A percentile compares a stretch with the other conserved stretches of the same genome.
phyloP scores from a whole-genome alignment of 192 early-diverging fungal species.

The Obelidium mucronatum region DNA sequence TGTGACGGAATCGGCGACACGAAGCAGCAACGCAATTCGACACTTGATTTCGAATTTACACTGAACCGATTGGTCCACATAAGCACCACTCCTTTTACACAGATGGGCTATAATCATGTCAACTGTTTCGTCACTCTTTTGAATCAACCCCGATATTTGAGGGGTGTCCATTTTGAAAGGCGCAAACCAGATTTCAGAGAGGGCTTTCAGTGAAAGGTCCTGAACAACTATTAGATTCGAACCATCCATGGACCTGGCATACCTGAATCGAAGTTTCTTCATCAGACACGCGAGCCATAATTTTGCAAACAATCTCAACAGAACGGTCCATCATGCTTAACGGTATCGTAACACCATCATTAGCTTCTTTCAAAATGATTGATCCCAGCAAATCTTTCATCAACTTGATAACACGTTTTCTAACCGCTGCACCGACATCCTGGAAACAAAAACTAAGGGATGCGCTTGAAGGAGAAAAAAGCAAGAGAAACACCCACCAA shows the following conservation, averaged over 20 bases:
- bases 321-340: conserved; percentile 5
- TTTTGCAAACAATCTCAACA: conserved; percentile 42
- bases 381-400: conserved; percentile 73
- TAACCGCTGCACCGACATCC: conserved; percentile 88
- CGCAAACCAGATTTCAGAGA: conserved; percentile 77
- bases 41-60: conserved; percentile 32
- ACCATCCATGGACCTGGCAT: background rate
- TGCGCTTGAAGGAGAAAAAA: conserved; percentile 1
- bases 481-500: conserved; percentile 58
- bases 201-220: conserved; percentile 73
- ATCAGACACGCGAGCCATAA: conserved; percentile 48
- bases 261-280: conserved; percentile 59
- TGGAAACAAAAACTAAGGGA: conserved; percentile 38
- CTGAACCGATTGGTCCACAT: conserved; percentile 7
- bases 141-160: conserved; percentile 8
- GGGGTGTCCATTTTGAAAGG: conserved; percentile 49
- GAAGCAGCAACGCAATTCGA: conserved; percentile 29
- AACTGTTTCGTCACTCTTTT: background rate
- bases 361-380: background rate
- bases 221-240: conserved; percentile 35
- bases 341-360: background rate
- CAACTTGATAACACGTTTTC: conserved; percentile 85
- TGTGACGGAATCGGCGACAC: conserved; percentile 6
- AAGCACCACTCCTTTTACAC: background rate
- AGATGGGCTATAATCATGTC: background rate